Evolutionary conservation across 2,329 filamentous ascomycete species (phyloP).

Genomic region (Epichloe scottii): DNA sequence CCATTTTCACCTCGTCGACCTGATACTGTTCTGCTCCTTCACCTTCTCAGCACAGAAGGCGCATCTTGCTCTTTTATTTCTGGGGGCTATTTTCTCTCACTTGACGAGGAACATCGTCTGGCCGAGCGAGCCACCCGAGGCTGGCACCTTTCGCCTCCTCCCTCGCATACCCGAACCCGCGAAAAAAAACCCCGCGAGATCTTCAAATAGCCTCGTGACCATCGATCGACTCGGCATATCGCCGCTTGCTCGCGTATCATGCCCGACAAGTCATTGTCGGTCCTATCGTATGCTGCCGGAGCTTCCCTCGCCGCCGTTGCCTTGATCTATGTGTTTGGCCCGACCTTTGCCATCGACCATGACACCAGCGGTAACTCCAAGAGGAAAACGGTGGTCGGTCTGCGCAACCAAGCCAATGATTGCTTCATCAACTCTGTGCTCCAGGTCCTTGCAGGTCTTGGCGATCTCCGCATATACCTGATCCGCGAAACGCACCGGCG

Average conservation of each 20-base stretch:
- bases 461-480: conserved; percentile 79
- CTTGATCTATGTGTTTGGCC: conserved; percentile 92
- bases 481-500: conserved; percentile 84
- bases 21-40: not conserved
- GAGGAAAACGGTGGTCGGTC: conserved; percentile 79
- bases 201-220: too few relatives aligned
- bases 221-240: conserved; percentile 6
- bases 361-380: conserved; percentile 50
- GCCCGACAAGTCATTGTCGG: conserved; percentile 25
- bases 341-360: conserved; percentile 90
- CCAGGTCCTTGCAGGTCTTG: conserved; percentile 81
- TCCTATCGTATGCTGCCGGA: conserved; percentile 83
- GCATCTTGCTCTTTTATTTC: too few relatives aligned
- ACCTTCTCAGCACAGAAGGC: not conserved
- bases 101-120: too few relatives aligned
- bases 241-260: conserved; percentile 11
- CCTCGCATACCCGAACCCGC: too few relatives aligned
- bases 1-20: not conserved
- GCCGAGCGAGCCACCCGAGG: too few relatives aligned
- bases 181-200: not conserved
- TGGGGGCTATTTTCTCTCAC: too few relatives aligned
- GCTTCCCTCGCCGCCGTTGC: conserved; percentile 91
- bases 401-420: conserved; percentile 86
- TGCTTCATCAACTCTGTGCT: conserved; percentile 96
- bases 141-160: too few relatives aligned